Conservation (phyloP, 192 early-diverging fungal genomes). For the Coemansia sp. region DNA sequence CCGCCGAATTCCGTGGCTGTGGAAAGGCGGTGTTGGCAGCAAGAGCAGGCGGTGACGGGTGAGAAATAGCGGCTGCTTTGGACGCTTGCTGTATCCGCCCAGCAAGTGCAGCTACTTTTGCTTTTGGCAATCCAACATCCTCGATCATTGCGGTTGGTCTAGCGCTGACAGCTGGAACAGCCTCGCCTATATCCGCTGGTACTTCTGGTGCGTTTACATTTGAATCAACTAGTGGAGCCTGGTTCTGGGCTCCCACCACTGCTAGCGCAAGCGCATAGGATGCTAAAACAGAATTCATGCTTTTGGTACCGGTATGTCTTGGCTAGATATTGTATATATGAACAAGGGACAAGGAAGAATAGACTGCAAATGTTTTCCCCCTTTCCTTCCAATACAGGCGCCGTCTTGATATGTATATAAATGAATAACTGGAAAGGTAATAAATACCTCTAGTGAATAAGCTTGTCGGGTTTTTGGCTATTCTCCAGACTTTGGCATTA, state of each 20-base stretch:
- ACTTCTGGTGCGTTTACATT: conserved; percentile 27
- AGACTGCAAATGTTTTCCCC: neutral
- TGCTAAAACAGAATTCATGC: neutral
- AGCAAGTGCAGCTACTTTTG: neutral
- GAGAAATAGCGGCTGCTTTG: neutral
- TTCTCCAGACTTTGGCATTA: neutral
- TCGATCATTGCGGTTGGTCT: conserved; percentile 29
- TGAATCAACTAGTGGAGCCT: conserved; percentile 13
- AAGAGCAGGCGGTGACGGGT: no score
- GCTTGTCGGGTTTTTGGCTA: no score
- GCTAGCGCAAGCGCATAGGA: neutral
- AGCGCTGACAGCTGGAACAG: conserved; percentile 15
- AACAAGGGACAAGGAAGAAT: neutral
- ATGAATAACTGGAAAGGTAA: neutral
- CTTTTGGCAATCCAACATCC: conserved; percentile 11
- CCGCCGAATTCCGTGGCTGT: no score
- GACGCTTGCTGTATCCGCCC: neutral
- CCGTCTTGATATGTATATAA: neutral
- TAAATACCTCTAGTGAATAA: no score
- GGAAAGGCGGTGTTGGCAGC: no score
- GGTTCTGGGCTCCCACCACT: neutral
- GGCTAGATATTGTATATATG: neutral
- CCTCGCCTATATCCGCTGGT: conserved; percentile 16
- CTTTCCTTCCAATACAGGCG: neutral
- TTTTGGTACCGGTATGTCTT: neutral